These are phyloP conservation scores for Sporothrix curviconia DNA, from an alignment of 2,329 filamentous ascomycete genomes.

Conservation along the genomic window DNA sequence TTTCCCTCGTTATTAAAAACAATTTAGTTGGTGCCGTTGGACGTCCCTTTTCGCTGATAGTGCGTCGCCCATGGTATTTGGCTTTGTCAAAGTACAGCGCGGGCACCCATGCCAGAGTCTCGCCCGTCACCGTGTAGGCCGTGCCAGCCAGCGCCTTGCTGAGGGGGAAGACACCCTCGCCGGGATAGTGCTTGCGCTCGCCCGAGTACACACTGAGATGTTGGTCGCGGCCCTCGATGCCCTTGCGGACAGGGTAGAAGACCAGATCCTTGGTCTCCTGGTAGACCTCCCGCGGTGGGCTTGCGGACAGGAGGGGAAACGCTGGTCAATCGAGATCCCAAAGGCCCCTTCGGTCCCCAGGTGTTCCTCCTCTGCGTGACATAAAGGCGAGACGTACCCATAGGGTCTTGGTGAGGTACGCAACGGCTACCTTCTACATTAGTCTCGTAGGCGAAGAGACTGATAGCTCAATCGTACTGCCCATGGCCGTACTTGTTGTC, in stretches of 20 bases:
- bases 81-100: slow-evolving; percentile 52
- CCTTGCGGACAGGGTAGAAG: slow-evolving; percentile 57
- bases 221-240: slow-evolving; percentile 55
- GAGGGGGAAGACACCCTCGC: slow-evolving; percentile 57
- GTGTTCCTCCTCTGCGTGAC: slow-evolving; percentile 74
- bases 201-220: slow-evolving; percentile 49
- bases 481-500: slow-evolving; percentile 76
- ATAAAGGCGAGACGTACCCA: slow-evolving; percentile 76
- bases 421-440: slow-evolving; percentile 70
- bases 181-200: slow-evolving; percentile 58
- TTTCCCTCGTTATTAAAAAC: neutral
- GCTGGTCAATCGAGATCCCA: slow-evolving; percentile 59
- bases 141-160: slow-evolving; percentile 66
- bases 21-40: slow-evolving; percentile 20
- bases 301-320: slow-evolving; percentile 70
- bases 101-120: slow-evolving; percentile 57
- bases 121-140: slow-evolving; percentile 58
- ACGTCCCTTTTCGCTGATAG: slow-evolving; percentile 47
- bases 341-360: slow-evolving; percentile 66
- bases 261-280: slow-evolving; percentile 56
- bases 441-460: slow-evolving; percentile 68
- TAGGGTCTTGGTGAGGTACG: slow-evolving; percentile 74
- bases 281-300: slow-evolving; percentile 64
- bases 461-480: slow-evolving; percentile 70
- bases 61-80: slow-evolving; percentile 45